Base-by-base conservation (phyloP, 2,329 filamentous ascomycete species). In the Arachnopeziza araneosa region DNA sequence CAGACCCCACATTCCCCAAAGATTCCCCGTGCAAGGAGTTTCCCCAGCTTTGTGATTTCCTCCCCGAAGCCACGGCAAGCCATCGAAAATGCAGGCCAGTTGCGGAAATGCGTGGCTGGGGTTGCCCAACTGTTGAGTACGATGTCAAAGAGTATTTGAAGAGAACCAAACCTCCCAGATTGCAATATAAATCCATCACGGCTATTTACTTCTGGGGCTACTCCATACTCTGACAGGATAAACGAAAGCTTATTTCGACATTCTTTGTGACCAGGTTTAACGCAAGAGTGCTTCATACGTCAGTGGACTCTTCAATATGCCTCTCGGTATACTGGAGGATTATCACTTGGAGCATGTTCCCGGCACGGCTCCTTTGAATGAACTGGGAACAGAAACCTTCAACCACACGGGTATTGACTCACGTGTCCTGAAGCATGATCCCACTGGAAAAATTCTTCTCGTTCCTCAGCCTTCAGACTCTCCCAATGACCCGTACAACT, bases 401-500 rank as follows among this genome's bases (percentile, higher is more conserved):
- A 62, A 59, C 44, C 53, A 36, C 23, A 58, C 50, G 23, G 62
- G 60, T 21, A 55, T 64, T 22, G 62, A 64, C 21, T 60, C 60
- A 5, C 57, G 65, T 12, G 61, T 72, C n/a, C 66, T 74, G 22
- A 74, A 74, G 57, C 70, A 73, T 62, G 72, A 74, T 56, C 60
- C 67, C 9, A 72, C 67, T 1, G 67, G 70, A n/a, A 76, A 12
- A 14, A 75, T 83, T 52, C 75, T 81, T 23, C 75, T 84, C 24
- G 76, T 79, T 14, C 81, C 81, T 10, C 76, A 79, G 58, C 81
- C 82, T 14, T 79, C 78, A n/a, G 71, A 77, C 61, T 78, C 76
- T 5, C 78, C 78, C 49, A 78, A 82, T 63, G 80, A 82, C 66
- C 80, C 80, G 21, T 71, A 81, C 57, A 79, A 80, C 62, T 82